Conservation (phyloP, 1,139 yeast species). For the Magnusiomyces fungicola region DNA sequence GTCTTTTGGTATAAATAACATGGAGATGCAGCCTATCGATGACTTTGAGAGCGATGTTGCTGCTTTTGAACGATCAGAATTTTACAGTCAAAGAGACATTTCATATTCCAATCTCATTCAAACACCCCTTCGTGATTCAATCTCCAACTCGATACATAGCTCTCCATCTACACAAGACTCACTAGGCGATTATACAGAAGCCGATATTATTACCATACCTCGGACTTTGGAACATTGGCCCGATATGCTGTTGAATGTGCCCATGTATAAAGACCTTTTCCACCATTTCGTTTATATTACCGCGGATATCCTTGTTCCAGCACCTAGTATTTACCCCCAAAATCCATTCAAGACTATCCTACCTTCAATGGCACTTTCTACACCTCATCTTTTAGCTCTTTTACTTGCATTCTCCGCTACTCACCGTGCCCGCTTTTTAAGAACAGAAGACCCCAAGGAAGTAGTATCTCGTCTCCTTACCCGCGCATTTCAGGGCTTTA, state of each 20-base stretch:
- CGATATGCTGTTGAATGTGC: conserved; percentile 49
- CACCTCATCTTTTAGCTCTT: conserved; percentile 48
- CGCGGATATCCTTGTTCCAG: conserved; percentile 58
- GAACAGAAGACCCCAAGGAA: conserved; percentile 37
- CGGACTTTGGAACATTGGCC: conserved; percentile 51
- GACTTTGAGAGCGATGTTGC: conserved; percentile 5
- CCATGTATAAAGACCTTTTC: conserved; percentile 52
- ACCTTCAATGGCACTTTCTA: conserved; percentile 63
- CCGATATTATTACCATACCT: conserved; percentile 34
- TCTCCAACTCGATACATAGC: neutral
- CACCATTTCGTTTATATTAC: conserved; percentile 60
- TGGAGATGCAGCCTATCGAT: neutral
- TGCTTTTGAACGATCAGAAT: neutral
- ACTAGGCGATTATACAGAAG: neutral
- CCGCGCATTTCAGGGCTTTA: conserved; percentile 51
- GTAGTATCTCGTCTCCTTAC: conserved; percentile 47
- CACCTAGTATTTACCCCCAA: conserved; percentile 49
- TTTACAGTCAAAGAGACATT: neutral
- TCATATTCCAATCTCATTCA: conserved; percentile 16
- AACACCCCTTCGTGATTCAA: conserved; percentile 17
- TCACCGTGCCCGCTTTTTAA: conserved; percentile 35
- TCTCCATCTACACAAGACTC: neutral
- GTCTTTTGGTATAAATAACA: neutral
- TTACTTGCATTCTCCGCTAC: conserved; percentile 62
- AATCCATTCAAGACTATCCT: conserved; percentile 62